Evolutionary conservation across 805 yeast species (phyloP), one percentile per base, ranked within the genome.

Genomic region (Saturnispora mendoncae): DNA sequence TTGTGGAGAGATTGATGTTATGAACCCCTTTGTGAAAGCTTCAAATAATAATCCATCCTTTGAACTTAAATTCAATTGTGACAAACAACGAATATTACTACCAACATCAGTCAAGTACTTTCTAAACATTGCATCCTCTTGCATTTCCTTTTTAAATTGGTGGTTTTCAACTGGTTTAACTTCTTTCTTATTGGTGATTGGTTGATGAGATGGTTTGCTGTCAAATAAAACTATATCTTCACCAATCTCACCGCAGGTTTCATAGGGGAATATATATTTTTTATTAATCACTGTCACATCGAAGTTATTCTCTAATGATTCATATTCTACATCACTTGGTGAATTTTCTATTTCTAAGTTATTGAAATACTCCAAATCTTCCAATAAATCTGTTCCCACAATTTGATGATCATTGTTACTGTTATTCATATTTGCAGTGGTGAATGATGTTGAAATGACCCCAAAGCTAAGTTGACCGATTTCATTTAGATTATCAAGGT

Each of bases 1-100:
- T 43, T 67, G 71, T 1, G 73, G 69, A 1, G 68, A 65, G 8
- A 68, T 53, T 3, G 66, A 52, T 5, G 61, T 61, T 45, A 70
- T 60, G 46, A 67, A 69, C 2, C 67, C 68, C 33, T 62, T 58
- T 5, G 62, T 54, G 44, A 68, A 68, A 3, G 64, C 65, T 46
- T 60, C 56, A 43, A 55, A 59, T 20, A 54, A 41, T 18, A 47
- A 41, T 0, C 56, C 52, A 9, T 54, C 56, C 7, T 46, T 47
- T 6, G 25, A 23, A 12, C 42, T 25, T 40, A 54, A 25, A 4
- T 46, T 42, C 3, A 52, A 46, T 2, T 53, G 55, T 4, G 45
- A 28, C 6, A 52, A 31, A 48, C 48, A 48, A 2, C 48, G 24
- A 15, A 33, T 43, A 33, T 39, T 45, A 14, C 51, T 51, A 28